phyloP scores from a whole-genome alignment of 169 alveolate species.

The Cryptosporidium bovis region DNA sequence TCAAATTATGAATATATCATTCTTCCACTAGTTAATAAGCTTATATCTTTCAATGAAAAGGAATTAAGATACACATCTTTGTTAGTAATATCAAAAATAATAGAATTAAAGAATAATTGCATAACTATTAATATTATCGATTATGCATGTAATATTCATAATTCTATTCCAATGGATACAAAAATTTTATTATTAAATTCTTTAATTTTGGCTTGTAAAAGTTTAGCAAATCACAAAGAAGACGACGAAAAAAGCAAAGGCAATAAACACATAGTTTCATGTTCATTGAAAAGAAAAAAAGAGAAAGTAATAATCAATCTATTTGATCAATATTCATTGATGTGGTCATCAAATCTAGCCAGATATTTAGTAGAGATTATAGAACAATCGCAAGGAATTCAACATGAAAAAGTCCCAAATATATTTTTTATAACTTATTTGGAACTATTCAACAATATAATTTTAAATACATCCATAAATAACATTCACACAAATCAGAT shows the following conservation, averaged over 20 bases:
- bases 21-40: constrained; percentile 35
- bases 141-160: constrained; percentile 27
- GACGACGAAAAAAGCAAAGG: no score
- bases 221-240: constrained; percentile 5
- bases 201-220: constrained; percentile 20
- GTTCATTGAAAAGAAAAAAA: background rate
- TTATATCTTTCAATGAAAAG: constrained; percentile 16
- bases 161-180: constrained; percentile 38
- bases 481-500: constrained; percentile 19
- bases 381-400: constrained; percentile 2
- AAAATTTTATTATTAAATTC: constrained; percentile 43
- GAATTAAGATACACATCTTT: constrained; percentile 18
- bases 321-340: constrained; percentile 20
- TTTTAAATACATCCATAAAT: constrained; percentile 1
- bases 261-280: background rate
- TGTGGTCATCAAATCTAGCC: constrained; percentile 40
- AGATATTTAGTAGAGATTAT: constrained; percentile 15
- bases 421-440: constrained; percentile 37
- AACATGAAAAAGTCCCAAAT: constrained; percentile 27
- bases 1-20: constrained; percentile 38
- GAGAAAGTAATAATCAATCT: background rate
- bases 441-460: constrained; percentile 57
- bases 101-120: background rate
- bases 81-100: constrained; percentile 24
- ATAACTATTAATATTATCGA: constrained; percentile 4